Percentiles rank a stretch among this genome's conserved stretches.
Conservation (phyloP, 2,329 filamentous ascomycete genomes). For the Colletotrichum lupini region DNA sequence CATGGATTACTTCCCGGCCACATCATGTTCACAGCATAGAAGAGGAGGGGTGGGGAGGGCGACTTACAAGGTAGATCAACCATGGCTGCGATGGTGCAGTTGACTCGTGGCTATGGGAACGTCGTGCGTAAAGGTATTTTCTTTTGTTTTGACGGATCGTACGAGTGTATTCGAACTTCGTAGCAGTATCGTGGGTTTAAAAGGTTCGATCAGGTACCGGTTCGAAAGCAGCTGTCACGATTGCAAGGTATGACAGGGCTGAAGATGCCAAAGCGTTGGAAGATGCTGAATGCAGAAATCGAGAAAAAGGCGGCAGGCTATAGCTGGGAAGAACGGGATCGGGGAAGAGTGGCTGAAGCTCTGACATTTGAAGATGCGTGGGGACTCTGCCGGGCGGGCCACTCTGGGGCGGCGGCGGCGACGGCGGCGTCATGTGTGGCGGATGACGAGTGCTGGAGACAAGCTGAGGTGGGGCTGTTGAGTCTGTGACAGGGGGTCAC, state of each 20-base stretch:
- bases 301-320: background rate
- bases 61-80: constrained; percentile 61
- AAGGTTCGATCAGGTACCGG: no score
- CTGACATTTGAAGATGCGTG: constrained; percentile 30
- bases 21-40: background rate
- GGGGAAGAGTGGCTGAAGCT: constrained; percentile 36
- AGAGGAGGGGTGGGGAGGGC: background rate
- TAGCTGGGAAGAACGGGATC: background rate
- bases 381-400: background rate
- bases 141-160: background rate
- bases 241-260: no score
- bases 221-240: no score
- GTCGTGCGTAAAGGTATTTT: background rate
- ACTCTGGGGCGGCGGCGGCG: background rate
- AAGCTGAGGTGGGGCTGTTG: background rate
- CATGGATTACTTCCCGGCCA: background rate
- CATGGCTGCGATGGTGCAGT: constrained; percentile 47
- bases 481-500: background rate
- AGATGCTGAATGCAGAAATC: background rate
- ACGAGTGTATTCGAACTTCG: background rate
- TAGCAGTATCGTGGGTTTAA: no score
- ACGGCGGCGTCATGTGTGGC: constrained; percentile 16
- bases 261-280: background rate
- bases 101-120: background rate
- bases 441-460: constrained; percentile 25